Percentiles rank a stretch among this genome's conserved stretches.
Evolutionary conservation across 176 grass and related monocot genomes (phyloP).

Genomic region (Saccharum officinarum): DNA sequence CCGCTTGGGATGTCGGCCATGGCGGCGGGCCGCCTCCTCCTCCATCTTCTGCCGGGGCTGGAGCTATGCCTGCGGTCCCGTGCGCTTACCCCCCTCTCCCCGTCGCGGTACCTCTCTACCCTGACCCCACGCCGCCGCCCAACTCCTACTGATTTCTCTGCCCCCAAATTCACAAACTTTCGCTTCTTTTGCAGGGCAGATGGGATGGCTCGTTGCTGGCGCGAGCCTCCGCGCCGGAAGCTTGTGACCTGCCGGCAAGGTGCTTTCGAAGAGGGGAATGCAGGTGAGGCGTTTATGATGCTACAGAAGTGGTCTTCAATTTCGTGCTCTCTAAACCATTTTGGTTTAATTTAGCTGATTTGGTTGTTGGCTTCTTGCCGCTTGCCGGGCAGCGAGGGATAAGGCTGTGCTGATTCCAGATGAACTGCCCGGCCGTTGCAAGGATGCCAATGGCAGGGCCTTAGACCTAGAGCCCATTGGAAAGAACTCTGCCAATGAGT

Average conservation of each 20-base stretch:
- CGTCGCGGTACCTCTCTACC: neutral
- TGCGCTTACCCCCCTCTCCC: neutral
- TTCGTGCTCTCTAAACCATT: neutral
- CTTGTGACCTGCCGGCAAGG: constrained; percentile 22
- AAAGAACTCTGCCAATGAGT: neutral
- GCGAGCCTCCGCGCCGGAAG: neutral
- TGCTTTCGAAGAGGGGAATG: neutral
- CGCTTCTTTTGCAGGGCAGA: constrained; percentile 1
- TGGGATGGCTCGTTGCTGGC: neutral
- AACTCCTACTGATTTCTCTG: neutral
- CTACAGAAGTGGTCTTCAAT: neutral
- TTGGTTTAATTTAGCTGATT: neutral
- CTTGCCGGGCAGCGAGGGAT: constrained; percentile 10
- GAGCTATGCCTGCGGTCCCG: constrained; percentile 3
- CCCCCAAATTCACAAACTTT: neutral
- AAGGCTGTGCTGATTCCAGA: neutral
- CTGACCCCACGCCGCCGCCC: neutral
- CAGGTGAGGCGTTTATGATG: constrained; percentile 11
- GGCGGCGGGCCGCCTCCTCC: constrained; percentile 34
- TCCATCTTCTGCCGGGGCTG: constrained; percentile 28
- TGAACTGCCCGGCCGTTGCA: neutral
- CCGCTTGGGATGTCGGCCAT: constrained; percentile 27
- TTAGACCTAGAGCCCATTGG: neutral
- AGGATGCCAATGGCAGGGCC: neutral
- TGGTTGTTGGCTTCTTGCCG: neutral